Conservation (phyloP, 139 green algal genomes). For the Gonium pectorale region DNA sequence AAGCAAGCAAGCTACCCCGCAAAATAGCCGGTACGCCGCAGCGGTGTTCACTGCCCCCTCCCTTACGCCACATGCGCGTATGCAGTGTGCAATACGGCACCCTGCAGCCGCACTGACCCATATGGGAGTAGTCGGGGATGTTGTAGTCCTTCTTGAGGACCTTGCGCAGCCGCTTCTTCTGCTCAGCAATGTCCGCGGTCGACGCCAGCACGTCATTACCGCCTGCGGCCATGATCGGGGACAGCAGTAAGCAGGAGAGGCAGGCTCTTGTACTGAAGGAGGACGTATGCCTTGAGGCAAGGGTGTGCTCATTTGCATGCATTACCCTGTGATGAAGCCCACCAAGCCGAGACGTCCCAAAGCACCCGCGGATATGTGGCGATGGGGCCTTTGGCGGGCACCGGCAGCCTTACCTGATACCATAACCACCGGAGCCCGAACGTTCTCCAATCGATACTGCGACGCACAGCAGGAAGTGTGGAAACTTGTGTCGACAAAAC, state of each 20-base stretch:
- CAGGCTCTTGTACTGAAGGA: not conserved
- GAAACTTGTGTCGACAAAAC: not conserved
- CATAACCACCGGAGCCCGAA: constrained; percentile 25
- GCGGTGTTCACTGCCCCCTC: no score
- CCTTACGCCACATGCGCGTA: not conserved
- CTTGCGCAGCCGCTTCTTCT: constrained; percentile 2
- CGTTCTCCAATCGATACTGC: constrained; percentile 41
- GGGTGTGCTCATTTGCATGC: not conserved
- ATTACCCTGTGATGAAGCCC: not conserved
- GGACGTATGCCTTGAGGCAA: no score
- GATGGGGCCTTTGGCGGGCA: no score
- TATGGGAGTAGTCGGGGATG: constrained; percentile 41
- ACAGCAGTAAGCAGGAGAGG: not conserved
- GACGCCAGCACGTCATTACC: constrained; percentile 44
- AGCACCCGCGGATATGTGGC: no score
- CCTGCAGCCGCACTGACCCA: constrained; percentile 8
- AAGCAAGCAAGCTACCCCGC: no score
- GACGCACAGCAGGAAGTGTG: not conserved
- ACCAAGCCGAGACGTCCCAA: not conserved
- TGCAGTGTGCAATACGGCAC: not conserved
- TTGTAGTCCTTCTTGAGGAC: constrained; percentile 10
- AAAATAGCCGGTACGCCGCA: no score
- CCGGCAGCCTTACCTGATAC: constrained; percentile 38
- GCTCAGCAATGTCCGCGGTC: constrained; percentile 1
- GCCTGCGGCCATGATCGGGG: not conserved